Evolutionary conservation across 306 rosid genomes (phyloP).

Genomic region (Corylus heterophylla): DNA sequence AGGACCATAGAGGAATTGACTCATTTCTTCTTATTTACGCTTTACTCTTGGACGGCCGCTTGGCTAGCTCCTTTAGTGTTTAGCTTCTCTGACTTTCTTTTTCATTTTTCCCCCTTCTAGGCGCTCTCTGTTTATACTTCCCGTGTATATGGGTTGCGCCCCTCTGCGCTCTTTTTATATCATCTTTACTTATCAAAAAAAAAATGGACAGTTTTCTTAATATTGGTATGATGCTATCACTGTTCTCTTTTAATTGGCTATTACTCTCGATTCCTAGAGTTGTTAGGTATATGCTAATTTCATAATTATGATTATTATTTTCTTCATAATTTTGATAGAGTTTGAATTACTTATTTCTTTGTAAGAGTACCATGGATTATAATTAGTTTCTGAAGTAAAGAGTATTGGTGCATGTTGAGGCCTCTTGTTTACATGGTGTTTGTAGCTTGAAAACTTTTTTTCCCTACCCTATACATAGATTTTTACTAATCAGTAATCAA

Average conservation of each 20-base stretch:
- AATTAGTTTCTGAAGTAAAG: neutral
- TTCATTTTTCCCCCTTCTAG: too few relatives aligned
- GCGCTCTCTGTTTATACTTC: too few relatives aligned
- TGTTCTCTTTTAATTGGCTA: neutral
- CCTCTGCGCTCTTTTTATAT: too few relatives aligned
- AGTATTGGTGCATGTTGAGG: conserved; percentile 1
- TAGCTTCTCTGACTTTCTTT: too few relatives aligned
- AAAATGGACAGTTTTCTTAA: neutral
- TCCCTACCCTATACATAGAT: neutral
- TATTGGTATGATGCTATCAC: neutral
- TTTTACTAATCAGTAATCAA: conserved; percentile 33
- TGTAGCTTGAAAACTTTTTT: conserved; percentile 4
- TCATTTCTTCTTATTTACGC: too few relatives aligned
- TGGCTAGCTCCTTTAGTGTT: too few relatives aligned
- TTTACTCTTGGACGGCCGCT: too few relatives aligned
- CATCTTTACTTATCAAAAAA: too few relatives aligned
- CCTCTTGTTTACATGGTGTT: neutral
- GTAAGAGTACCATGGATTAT: neutral
- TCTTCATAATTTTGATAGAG: conserved; percentile 11
- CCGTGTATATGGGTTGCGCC: too few relatives aligned
- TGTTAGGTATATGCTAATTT: neutral
- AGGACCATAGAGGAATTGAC: too few relatives aligned
- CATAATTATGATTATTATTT: conserved; percentile 7
- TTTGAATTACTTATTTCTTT: conserved; percentile 11
- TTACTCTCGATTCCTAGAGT: neutral